Percentiles rank a stretch among this genome's conserved stretches.
Evolutionary conservation across 1,284 basidiomycete species (phyloP).

Genomic region (Cerioporus squamosus): DNA sequence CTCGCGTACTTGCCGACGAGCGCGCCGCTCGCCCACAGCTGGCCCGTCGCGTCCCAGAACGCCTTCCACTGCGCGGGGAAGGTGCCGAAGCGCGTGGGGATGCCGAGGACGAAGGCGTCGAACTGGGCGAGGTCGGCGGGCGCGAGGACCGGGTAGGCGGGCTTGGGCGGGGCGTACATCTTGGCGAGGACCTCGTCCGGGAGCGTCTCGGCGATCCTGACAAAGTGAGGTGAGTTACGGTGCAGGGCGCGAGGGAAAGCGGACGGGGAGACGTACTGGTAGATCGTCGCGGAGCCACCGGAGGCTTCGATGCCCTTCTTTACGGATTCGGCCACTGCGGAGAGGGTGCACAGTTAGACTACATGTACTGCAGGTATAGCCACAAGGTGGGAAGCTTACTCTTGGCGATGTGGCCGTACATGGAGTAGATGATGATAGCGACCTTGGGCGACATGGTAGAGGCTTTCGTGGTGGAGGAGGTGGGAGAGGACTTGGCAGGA

Average conservation of each 20-base stretch:
- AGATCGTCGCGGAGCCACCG: conserved; percentile 77
- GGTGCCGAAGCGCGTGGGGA: conserved; percentile 81
- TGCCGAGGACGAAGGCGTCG: conserved; percentile 74
- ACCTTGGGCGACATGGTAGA: conserved; percentile 55
- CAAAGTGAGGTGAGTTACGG: background rate
- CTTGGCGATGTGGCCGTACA: conserved; percentile 81
- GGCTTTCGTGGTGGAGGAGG: conserved; percentile 17
- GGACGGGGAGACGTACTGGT: conserved; percentile 55
- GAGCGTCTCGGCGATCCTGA: conserved; percentile 85
- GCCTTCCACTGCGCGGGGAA: conserved; percentile 77
- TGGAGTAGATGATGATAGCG: conserved; percentile 83
- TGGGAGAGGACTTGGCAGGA: conserved; percentile 19
- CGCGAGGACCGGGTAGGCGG: conserved; percentile 74
- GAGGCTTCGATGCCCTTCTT: conserved; percentile 73
- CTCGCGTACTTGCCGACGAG: conserved; percentile 84
- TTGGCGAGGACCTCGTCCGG: conserved; percentile 74
- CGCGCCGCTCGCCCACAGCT: conserved; percentile 73
- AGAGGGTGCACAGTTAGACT: conserved; percentile 1
- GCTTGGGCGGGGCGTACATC: conserved; percentile 79
- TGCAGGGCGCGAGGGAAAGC: background rate
- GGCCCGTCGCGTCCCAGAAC: conserved; percentile 85
- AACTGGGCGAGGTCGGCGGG: conserved; percentile 67
- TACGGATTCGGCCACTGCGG: conserved; percentile 77
- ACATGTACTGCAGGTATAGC: background rate
- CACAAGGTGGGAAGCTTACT: conserved; percentile 47